Conservation (phyloP, 2,329 filamentous ascomycete genomes). For the Fusarium lateritium region DNA sequence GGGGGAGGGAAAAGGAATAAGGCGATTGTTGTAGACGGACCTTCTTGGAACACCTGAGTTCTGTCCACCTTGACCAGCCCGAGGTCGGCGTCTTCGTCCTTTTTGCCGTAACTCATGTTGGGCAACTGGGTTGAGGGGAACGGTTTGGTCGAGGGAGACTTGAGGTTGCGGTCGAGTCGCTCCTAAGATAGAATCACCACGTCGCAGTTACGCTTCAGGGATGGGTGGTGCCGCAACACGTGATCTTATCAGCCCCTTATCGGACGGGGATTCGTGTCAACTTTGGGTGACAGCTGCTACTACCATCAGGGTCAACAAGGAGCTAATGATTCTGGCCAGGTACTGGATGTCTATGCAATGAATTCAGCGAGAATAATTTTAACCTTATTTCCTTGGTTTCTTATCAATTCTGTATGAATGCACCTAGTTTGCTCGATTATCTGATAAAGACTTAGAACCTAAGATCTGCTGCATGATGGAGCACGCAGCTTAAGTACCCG, state of each 20-base stretch:
- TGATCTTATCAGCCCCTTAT: slow-evolving; percentile 52
- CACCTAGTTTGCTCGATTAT: too few species aligned
- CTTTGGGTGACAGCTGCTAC: slow-evolving; percentile 25
- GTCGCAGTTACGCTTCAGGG: slow-evolving; percentile 55
- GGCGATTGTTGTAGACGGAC: slow-evolving; percentile 66
- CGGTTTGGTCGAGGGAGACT: slow-evolving; percentile 53
- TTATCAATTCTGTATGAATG: too few species aligned
- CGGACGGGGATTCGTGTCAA: slow-evolving; percentile 48
- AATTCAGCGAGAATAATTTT: too few species aligned
- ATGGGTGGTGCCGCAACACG: slow-evolving; percentile 52
- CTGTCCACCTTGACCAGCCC: slow-evolving; percentile 97
- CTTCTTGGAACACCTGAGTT: slow-evolving; percentile 98
- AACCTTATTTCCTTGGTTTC: too few species aligned
- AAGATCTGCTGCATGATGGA: slow-evolving; percentile 23
- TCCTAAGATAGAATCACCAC: slow-evolving; percentile 56
- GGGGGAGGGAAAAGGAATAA: slow-evolving; percentile 49
- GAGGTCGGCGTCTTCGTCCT: slow-evolving; percentile 97
- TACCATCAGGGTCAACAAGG: background rate
- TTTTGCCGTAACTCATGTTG: slow-evolving; percentile 97
- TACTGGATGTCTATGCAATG: too few species aligned
- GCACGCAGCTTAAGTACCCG: slow-evolving; percentile 21
- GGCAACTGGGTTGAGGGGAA: slow-evolving; percentile 56
- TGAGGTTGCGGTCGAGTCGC: slow-evolving; percentile 52
- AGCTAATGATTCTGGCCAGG: too few species aligned
- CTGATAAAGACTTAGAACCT: background rate